Conservation (phyloP, 31 red algal genomes). For the Endocladia muricata region DNA sequence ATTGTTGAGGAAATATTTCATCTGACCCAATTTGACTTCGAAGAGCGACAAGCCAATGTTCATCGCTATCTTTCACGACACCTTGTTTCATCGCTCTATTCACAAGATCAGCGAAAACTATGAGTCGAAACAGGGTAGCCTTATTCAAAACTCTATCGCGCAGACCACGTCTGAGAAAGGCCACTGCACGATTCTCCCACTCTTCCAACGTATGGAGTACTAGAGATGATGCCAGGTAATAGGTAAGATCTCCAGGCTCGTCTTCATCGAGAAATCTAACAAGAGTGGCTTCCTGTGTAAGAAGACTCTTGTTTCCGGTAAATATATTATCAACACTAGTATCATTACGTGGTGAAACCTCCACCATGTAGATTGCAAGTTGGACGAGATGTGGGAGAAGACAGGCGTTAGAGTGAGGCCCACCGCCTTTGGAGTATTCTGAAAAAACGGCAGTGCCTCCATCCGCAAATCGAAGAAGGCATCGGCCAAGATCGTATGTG, state of each 20-base stretch:
- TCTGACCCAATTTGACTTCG: conserved; percentile 38
- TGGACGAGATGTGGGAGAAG: conserved; percentile 54
- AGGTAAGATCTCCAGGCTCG: conserved; percentile 51
- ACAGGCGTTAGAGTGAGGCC: conserved; percentile 54
- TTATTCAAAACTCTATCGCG: conserved; percentile 20
- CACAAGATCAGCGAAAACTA: conserved; percentile 52
- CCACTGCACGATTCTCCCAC: conserved; percentile 14
- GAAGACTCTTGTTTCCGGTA: conserved; percentile 10
- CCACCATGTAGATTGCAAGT: conserved; percentile 45
- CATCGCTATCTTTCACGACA: neutral
- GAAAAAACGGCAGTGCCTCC: conserved; percentile 41
- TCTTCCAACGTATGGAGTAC: conserved; percentile 19
- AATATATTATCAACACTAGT: neutral
- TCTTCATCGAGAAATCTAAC: conserved; percentile 51
- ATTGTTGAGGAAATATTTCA: conserved; percentile 44
- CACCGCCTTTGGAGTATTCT: conserved; percentile 48
- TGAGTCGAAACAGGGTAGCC: conserved; percentile 27
- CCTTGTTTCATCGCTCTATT: conserved; percentile 48
- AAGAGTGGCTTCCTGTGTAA: conserved; percentile 40
- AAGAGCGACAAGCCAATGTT: conserved; percentile 35
- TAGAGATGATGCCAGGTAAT: conserved; percentile 50
- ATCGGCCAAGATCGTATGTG: conserved; percentile 45
- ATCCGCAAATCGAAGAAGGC: conserved; percentile 53
- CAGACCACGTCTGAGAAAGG: conserved; percentile 34
- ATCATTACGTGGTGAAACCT: conserved; percentile 10